A percentile compares a stretch with the other conserved stretches of the same genome.
Evolutionary conservation across 2,329 filamentous ascomycete species (phyloP).

Genomic region (Colletotrichum kahawae): DNA sequence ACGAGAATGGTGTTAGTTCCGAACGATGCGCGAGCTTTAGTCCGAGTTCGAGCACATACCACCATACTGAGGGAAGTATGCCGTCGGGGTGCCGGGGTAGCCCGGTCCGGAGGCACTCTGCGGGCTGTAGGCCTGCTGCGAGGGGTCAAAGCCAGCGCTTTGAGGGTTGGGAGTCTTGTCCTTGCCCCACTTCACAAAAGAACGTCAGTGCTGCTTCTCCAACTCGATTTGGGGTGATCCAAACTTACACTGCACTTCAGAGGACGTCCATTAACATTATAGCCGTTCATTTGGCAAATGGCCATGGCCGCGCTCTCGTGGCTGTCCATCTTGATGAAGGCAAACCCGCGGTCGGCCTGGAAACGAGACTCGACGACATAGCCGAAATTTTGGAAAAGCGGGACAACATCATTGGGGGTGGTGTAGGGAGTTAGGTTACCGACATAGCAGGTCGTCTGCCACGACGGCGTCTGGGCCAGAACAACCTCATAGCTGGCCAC

Average conservation of each 20-base stretch:
- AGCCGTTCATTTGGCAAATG: conserved; percentile 96
- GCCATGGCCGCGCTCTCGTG: conserved; percentile 99
- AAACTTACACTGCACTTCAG: conserved; percentile 96
- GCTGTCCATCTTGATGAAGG: conserved; percentile 98
- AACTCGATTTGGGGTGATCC: background rate
- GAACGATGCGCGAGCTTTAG: background rate
- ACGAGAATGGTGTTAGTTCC: conserved; percentile 29
- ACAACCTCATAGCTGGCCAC: conserved; percentile 98
- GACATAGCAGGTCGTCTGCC: conserved; percentile 99
- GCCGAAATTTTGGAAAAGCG: conserved; percentile 97
- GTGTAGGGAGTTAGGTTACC: conserved; percentile 98
- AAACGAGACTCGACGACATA: conserved; percentile 97
- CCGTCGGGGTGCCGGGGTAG: conserved; percentile 78
- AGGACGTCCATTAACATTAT: conserved; percentile 95
- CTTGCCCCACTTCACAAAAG: conserved; percentile 83
- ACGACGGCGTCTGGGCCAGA: conserved; percentile 89
- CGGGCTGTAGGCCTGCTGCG: conserved; percentile 71
- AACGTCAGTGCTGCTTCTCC: conserved; percentile 9
- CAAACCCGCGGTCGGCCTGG: conserved; percentile 96
- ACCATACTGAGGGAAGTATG: conserved; percentile 94
- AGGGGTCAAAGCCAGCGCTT: conserved; percentile 77
- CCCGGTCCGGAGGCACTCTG: conserved; percentile 75
- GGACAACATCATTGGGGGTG: conserved; percentile 94
- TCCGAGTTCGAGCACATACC: conserved; percentile 55
- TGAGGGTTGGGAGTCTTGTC: conserved; percentile 85